Conservation (phyloP, 2,329 filamentous ascomycete species). For the Penicillium sp. region DNA sequence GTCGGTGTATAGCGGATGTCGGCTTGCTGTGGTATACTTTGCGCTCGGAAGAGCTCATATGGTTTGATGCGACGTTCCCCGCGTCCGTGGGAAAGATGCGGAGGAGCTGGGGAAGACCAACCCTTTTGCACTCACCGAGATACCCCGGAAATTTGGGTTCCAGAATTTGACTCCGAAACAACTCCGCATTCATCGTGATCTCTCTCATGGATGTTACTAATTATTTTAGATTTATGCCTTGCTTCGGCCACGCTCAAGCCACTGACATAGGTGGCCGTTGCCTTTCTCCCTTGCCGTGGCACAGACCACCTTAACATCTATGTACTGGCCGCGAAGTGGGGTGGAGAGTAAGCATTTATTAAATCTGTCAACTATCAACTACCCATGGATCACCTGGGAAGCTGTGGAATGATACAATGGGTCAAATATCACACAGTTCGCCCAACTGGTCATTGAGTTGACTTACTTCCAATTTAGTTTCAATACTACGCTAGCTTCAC, state of each 20-base stretch:
- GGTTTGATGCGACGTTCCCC: slow-evolving; percentile 4
- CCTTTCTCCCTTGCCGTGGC: neutral
- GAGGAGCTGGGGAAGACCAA: slow-evolving; percentile 6
- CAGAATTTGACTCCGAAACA: neutral
- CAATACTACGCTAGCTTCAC: no score
- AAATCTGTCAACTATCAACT: neutral
- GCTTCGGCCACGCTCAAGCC: neutral
- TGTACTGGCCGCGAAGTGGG: neutral
- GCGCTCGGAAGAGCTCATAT: neutral
- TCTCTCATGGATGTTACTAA: neutral
- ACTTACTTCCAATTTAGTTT: no score
- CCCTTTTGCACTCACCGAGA: slow-evolving; percentile 4
- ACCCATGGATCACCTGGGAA: neutral
- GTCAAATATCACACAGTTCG: no score
- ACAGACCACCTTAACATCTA: neutral
- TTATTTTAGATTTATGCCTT: neutral
- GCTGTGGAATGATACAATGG: no score
- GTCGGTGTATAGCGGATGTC: neutral
- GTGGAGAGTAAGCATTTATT: neutral
- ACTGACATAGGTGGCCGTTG: slow-evolving; percentile 8
- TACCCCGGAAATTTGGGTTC: neutral
- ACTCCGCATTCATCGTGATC: neutral
- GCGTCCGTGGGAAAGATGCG: slow-evolving; percentile 5
- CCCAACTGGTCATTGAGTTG: no score
- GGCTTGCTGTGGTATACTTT: neutral